Evolutionary conservation across 495 filamentous ascomycete genomes (phyloP).

Genomic region (Trichoderma virens): DNA sequence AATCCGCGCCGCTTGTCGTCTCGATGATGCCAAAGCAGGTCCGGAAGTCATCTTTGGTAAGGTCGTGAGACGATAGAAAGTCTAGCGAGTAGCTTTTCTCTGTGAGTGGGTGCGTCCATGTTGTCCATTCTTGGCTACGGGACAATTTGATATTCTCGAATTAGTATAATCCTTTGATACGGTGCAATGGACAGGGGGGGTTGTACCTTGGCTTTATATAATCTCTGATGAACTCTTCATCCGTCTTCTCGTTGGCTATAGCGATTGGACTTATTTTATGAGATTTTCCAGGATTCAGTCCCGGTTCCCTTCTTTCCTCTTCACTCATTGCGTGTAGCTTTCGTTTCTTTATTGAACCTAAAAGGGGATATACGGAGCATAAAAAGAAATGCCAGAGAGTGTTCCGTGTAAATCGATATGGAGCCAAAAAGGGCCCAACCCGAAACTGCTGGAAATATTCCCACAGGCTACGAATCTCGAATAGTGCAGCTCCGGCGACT

Average conservation of each 20-base stretch:
- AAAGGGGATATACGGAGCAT: not conserved
- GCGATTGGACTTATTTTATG: slow-evolving; percentile 23
- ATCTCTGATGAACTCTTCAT: slow-evolving; percentile 36
- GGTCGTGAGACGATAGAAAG: slow-evolving; percentile 38
- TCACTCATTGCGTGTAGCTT: not conserved
- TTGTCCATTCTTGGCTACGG: slow-evolving; percentile 29
- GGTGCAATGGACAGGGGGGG: not conserved
- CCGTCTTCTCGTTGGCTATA: slow-evolving; percentile 33
- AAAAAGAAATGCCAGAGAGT: slow-evolving; percentile 8
- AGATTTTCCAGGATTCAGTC: not conserved
- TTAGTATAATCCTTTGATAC: not conserved
- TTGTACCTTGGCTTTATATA: slow-evolving; percentile 35
- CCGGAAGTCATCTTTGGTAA: slow-evolving; percentile 47
- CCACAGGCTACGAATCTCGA: too few species aligned
- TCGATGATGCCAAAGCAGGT: slow-evolving; percentile 66
- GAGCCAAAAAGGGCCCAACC: too few species aligned
- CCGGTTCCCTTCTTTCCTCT: not conserved
- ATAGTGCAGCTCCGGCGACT: not conserved
- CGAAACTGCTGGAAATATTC: too few species aligned
- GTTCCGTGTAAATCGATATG: too few species aligned
- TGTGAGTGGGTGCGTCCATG: slow-evolving; percentile 38
- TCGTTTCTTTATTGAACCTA: not conserved
- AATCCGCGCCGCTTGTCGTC: slow-evolving; percentile 58
- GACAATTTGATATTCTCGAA: not conserved
- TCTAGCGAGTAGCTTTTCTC: slow-evolving; percentile 30